These are phyloP conservation scores for Stylosanthes scabra DNA, from an alignment of 331 rosid genomes.

Conservation along the genomic window DNA sequence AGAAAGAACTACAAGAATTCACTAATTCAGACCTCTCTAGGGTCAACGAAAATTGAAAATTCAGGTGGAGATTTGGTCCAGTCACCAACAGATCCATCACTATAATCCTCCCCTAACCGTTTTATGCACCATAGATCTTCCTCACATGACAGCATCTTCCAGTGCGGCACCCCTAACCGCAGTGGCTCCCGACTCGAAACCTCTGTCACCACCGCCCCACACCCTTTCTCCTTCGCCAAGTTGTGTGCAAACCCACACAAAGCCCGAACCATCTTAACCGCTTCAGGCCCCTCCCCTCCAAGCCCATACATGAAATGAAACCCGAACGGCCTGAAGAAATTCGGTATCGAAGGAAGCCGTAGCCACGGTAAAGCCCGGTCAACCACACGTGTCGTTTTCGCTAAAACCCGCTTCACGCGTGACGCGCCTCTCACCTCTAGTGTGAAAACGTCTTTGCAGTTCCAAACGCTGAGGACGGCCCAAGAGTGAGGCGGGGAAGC, in stretches of 20 bases:
- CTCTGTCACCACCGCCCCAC: slow-evolving; percentile 85
- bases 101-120: slow-evolving; percentile 84
- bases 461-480: slow-evolving; percentile 91
- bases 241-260: slow-evolving; percentile 81
- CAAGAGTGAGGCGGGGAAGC: slow-evolving; percentile 71
- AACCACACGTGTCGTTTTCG: slow-evolving; percentile 68
- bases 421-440: slow-evolving; percentile 85
- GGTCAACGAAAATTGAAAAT: slow-evolving; percentile 91
- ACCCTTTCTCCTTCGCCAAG: slow-evolving; percentile 70
- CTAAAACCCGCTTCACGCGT: slow-evolving; percentile 57
- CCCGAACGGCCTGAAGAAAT: slow-evolving; percentile 82
- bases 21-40: slow-evolving; percentile 70
- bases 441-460: slow-evolving; percentile 75
- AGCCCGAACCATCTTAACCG: slow-evolving; percentile 55
- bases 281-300: slow-evolving; percentile 81
- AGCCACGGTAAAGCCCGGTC: slow-evolving; percentile 81
- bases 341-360: slow-evolving; percentile 73
- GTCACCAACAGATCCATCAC: slow-evolving; percentile 96
- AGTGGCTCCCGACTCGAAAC: slow-evolving; percentile 74
- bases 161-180: slow-evolving; percentile 71
- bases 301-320: slow-evolving; percentile 79
- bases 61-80: slow-evolving; percentile 95
- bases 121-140: slow-evolving; percentile 95
- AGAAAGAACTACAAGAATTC: too few relatives aligned
- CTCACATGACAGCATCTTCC: slow-evolving; percentile 84